Base-by-base conservation (phyloP, 768 basidiomycete species). In the Cystoderma amianthinum region DNA sequence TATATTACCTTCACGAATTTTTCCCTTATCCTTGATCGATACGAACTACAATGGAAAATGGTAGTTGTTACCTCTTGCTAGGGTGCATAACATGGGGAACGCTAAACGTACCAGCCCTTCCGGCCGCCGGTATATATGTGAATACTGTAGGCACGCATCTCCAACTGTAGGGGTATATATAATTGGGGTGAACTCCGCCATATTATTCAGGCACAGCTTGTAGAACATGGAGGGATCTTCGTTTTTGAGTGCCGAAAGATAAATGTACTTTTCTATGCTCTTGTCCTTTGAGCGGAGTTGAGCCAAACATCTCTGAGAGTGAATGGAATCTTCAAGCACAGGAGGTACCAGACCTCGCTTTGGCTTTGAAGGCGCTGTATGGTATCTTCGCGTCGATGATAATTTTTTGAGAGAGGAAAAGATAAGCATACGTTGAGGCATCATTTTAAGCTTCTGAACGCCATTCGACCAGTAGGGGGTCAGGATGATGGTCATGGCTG, bases 121-220 rank as follows among this genome's bases (percentile, higher is more conserved):
- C 0, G 85, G 78, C 30, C 74, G 71, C 48, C 84, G 69, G 57
- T 81, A 89, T 48, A 82, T 89, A 45, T 83, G 78, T 16, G 82
- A 85, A 64, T 78, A 92, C 53, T 88, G 82, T 49, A 88, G 57
- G 56, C 90, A 93, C 2, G 91, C 92, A 51, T 94, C 89, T 18
- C 92, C 92, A 20, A 95, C 90, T 11, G 87, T 90, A 0, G 92
- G 92, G 0, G 92, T 95, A 58, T 94, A 95, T 42, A 95, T 89
- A 32, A 93, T 71, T 11, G 92, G 91, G 52, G 71, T 68, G 68
- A 76, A 66, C 50, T 76, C 86, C 20, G 76, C 51, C 76, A 91
- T 80, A 56, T 90, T 71, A 33, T 71, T 68, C 33, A 85, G 60
- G 59, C 86, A 82, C 11, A 92, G 68, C 36, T 71, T 72, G 64